Evolutionary conservation across 306 rosid genomes (phyloP).

Genomic region (Casuarina glauca): DNA sequence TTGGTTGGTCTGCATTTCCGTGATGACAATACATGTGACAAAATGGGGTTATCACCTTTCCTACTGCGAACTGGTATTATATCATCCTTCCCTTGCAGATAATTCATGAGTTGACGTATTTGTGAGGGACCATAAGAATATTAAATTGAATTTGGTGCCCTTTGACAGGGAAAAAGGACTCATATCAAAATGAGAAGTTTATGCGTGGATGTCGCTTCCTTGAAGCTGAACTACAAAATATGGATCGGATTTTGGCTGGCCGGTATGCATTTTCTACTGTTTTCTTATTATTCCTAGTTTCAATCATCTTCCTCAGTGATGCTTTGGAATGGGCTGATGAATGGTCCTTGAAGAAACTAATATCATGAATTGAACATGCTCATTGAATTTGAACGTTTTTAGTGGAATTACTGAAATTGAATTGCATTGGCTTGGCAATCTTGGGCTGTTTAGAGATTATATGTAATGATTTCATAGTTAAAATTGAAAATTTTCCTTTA

Average conservation of each 20-base stretch:
- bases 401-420: slow-evolving; percentile 35
- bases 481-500: background rate
- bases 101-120: background rate
- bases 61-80: slow-evolving; percentile 73
- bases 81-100: slow-evolving; percentile 1
- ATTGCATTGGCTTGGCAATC: slow-evolving; percentile 30
- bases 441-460: slow-evolving; percentile 40
- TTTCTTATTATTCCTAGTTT: background rate
- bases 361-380: no score
- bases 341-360: background rate
- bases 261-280: slow-evolving; percentile 49
- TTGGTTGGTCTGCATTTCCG: slow-evolving; percentile 93
- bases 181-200: slow-evolving; percentile 83
- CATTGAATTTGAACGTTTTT: slow-evolving; percentile 21
- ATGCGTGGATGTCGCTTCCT: slow-evolving; percentile 96
- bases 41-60: slow-evolving; percentile 87
- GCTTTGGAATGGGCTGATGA: background rate
- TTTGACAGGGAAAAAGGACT: slow-evolving; percentile 68
- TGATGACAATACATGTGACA: slow-evolving; percentile 67
- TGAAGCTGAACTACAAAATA: slow-evolving; percentile 92
- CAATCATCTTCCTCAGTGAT: background rate
- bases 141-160: slow-evolving; percentile 19
- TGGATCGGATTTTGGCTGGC: slow-evolving; percentile 89
- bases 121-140: slow-evolving; percentile 2
- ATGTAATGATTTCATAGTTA: slow-evolving; percentile 22